Evolutionary conservation across 305 asterid species (phyloP), one percentile per base, ranked within the genome.

Genomic region (Caryopteris hybrid): DNA sequence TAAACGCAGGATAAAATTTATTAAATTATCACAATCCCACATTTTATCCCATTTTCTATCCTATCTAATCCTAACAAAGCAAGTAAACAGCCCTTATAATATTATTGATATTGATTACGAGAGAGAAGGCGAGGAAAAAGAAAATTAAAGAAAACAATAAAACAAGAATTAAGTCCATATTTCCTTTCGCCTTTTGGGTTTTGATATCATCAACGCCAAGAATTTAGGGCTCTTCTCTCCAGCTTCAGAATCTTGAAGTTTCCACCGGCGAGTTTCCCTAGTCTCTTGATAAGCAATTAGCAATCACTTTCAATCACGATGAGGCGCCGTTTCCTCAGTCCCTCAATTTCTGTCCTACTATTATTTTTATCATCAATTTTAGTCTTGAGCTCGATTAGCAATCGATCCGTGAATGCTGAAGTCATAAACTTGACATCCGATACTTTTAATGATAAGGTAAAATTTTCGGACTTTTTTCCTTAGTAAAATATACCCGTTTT

Each of bases 401-500:
- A 48, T 70, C 68, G 57, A 16, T 79, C 76, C 17, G 84, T 78
- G 0, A 39, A 75, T 69, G 96, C 97, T 54, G 97, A 93, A 84
- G 95, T 93, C 64, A 91, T 93, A 62, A 81, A 92, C 61, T 71
- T 93, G 55, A 86, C 91, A 27, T 69, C 81, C 42, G 96, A 91
- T 7, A 88, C 87, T 60, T 93, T 91, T 61, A 81, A 75, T 23
- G 96, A 93, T 76, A 93, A 91, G 96, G 99, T 91, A 79, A 71
- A 18, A 63, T 54, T 25, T 3, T 4, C 18, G 17, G 8, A 13
- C 11, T 65, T 36, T 25, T 5, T 27, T 1, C 6, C 21, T 23
- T 12, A 13, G 36, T 0, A 29, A 48, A 23, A 11, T 11, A 39
- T 33, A 45, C 6, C 5, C 34, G 2, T 47, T 62, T n/a, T 14